Conservation (phyloP, 805 yeast genomes). For the Kodamaea restingae region DNA sequence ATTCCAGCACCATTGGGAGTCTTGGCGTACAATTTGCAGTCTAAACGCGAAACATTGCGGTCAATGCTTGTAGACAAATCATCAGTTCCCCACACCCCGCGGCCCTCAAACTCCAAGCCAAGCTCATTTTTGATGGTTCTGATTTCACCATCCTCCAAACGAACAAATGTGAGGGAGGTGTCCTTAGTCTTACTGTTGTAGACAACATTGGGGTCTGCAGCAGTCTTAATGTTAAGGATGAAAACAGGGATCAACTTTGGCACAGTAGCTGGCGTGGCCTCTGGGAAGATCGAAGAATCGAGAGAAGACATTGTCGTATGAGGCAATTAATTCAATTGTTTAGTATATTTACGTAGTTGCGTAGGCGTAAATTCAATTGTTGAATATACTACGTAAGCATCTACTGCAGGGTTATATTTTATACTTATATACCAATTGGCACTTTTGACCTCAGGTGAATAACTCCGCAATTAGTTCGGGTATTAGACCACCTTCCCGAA, state of each 20-base stretch:
- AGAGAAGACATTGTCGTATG: conserved; percentile 2
- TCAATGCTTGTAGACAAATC: conserved; percentile 38
- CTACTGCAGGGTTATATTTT: no score
- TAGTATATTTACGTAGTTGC: no score
- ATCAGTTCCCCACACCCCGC: conserved; percentile 41
- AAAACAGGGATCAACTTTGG: conserved; percentile 32
- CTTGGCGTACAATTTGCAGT: conserved; percentile 48
- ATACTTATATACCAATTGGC: no score
- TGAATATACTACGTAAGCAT: no score
- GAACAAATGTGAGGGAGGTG: conserved; percentile 19
- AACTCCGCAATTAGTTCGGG: no score
- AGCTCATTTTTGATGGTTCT: conserved; percentile 27
- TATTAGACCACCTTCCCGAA: no score
- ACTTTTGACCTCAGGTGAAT: no score
- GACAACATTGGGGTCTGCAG: conserved; percentile 18
- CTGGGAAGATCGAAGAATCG: conserved; percentile 8
- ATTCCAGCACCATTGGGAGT: conserved; percentile 42
- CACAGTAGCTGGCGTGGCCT: conserved; percentile 15
- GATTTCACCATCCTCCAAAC: conserved; percentile 26
- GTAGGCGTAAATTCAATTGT: no score
- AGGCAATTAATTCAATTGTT: no score
- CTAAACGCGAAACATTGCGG: conserved; percentile 31
- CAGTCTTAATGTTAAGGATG: conserved; percentile 23
- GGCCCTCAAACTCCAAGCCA: conserved; percentile 29
- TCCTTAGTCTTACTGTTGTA: conserved; percentile 15